Evolutionary conservation across 495 filamentous ascomycete species (phyloP), one percentile per base, ranked within the genome.

Genomic region (Podospora pseudoanserina): DNA sequence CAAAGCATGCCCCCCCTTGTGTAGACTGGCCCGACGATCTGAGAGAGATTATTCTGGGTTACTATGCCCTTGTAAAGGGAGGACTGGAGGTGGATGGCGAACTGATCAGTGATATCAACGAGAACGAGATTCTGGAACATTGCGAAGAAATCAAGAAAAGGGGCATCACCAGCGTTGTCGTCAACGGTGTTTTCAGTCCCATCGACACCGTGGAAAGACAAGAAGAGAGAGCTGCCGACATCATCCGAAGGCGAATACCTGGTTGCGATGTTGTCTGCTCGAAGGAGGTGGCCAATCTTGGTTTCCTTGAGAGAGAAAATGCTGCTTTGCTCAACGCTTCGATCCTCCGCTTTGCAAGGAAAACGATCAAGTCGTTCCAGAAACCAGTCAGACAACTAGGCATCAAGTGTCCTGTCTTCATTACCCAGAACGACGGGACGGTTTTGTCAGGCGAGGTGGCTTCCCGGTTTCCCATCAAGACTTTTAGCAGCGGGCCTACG

Each of bases 401-500:
- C 3, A 68, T 87, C 3, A 66, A 70, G 11, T 86, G 85, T 67
- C 80, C 85, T 2, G 77, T 86, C 3, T 86, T 85, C 70, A 79
- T 87, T 65, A 84, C 85, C 4, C 85, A 85, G 70, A 87, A 87
- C 65, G 85, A 87, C 66, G 85, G 85, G 0, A 86, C 84, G 0
- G 77, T 87, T 9, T 67, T 86, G 53, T 78, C 77, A 30, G 80
- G 78, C 0, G 80, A 82, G 32, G 77, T 78, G 67, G 85, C 85
- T 2, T 78, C 82, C 2, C 77, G 72, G 53, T 66, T 85, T n/a
- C 85, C 85, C 0, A 87, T 87, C 66, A 71, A 81, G 56, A 84
- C 84, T 0, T 86, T 87, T 64, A 83, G 80, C 0, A 83, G 80
- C 32, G 85, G 85, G 0, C 84, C 85, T 18, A 86, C 85, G 0